Evolutionary conservation across 2,329 filamentous ascomycete species (phyloP).

Genomic region (Pseudogymnoascus sp.): DNA sequence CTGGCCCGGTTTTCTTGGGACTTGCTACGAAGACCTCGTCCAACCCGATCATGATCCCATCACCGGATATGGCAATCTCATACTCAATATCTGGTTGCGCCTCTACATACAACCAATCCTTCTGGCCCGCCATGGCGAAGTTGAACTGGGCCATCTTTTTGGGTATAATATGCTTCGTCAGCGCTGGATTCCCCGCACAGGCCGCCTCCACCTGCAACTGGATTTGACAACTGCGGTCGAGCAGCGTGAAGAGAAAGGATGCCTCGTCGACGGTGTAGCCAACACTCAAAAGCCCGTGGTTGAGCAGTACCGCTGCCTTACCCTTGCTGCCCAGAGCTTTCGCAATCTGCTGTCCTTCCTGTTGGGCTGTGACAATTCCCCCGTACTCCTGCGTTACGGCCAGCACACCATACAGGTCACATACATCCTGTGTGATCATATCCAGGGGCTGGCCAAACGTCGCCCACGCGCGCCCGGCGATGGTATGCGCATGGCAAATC

Average conservation of each 20-base stretch:
- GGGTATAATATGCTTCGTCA: constrained; percentile 41
- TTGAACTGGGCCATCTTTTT: too few species aligned
- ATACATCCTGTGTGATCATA: constrained; percentile 26
- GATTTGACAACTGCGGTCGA: constrained; percentile 36
- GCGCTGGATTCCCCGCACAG: too few species aligned
- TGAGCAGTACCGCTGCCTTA: constrained; percentile 36
- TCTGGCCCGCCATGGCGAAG: too few species aligned
- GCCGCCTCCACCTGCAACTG: constrained; percentile 27
- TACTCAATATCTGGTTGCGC: constrained; percentile 9
- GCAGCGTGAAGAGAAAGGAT: constrained; percentile 35
- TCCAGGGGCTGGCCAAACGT: constrained; percentile 16
- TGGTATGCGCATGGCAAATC: constrained; percentile 15
- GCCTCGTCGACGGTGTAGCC: constrained; percentile 36
- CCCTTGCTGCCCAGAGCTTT: constrained; percentile 30
- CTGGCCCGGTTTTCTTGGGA: too few species aligned
- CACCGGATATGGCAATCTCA: too few species aligned
- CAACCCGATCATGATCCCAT: too few species aligned
- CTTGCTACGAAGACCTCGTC: too few species aligned
- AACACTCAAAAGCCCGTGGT: constrained; percentile 28
- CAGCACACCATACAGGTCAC: constrained; percentile 31
- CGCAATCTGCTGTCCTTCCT: constrained; percentile 40
- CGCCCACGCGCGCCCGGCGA: constrained; percentile 15
- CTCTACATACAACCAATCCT: background rate
- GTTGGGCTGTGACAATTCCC: constrained; percentile 37
- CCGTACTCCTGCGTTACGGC: constrained; percentile 37